Evolutionary conservation across 768 basidiomycete genomes (phyloP).

Genomic region (Termitomyces sp.): DNA sequence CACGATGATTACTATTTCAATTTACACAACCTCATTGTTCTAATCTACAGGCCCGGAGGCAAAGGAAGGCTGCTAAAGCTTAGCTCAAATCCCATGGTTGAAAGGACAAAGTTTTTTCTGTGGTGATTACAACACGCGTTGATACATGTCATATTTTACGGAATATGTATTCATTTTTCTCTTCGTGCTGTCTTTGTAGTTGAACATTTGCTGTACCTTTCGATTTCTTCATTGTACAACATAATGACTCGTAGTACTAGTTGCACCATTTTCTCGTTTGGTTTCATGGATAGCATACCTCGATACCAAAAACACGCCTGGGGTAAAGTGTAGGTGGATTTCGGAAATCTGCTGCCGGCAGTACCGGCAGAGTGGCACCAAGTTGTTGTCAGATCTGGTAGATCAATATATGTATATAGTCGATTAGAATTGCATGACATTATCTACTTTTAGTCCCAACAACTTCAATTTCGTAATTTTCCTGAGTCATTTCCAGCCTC

Average conservation of each 20-base stretch:
- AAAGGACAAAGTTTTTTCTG: background rate
- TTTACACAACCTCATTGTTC: background rate
- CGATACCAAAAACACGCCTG: background rate
- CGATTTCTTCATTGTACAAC: background rate
- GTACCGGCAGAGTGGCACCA: no score
- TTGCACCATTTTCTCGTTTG: background rate
- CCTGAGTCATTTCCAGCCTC: no score
- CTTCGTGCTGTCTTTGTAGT: conserved; percentile 11
- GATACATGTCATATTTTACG: background rate
- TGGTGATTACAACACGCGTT: background rate
- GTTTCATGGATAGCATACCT: background rate
- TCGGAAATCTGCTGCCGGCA: no score
- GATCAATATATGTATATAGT: no score
- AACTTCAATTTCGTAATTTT: no score
- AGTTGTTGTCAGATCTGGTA: no score
- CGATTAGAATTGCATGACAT: no score
- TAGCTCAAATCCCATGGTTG: conserved; percentile 10
- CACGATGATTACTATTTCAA: background rate
- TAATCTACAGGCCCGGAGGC: conserved; percentile 13
- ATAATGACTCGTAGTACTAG: background rate
- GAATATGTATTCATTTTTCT: background rate
- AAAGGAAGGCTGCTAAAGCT: conserved; percentile 10
- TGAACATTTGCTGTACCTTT: conserved; percentile 5
- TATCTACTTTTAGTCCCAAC: no score
- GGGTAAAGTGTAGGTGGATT: no score